Base-by-base conservation (phyloP, 164 flowering plant genomes). In the Liquidambar formosana region DNA sequence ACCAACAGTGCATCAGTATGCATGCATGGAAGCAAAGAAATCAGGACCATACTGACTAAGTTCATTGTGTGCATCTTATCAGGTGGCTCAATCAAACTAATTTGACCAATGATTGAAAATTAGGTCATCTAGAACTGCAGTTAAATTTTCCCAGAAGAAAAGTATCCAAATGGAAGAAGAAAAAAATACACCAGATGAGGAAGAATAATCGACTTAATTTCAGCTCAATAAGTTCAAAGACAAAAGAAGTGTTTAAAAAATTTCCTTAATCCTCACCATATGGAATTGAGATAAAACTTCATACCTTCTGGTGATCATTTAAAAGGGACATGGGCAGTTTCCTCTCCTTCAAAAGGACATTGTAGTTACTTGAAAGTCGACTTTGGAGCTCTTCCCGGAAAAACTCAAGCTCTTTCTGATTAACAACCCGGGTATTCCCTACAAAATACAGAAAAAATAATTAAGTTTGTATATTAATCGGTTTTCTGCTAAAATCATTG, bases 361-460 rank as follows among this genome's bases (percentile, higher is more conserved):
- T 92, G 69, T 96, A 94, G 64, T 77, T 89, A 65, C 86, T 93
- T 0, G 97, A 88, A 79, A 90, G 58, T 45, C 88, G 79, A 46
- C 26, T 90, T 63, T 78, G 77, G 33, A 93, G 86, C 83, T 96
- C 99, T 22, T 92, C 94, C 1, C 98, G 85, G 69, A 93, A 92
- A 73, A 82, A 75, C 63, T 90, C 97, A 48, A 96, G 92, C 85
- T 89, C 88, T 61, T 88, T 89, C 82, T 96, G 99, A 71, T 74
- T 72, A 8, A 92, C 94, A 76, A 87, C 92, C 27, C 97, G 79
- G 10, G 97, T 93, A 66, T 96, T 96, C 49, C 96, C 99, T 93
- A 60, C 27, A 70, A 77, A 70, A 19, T 23, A 47, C 26, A 33
- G 25, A 51, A 56, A 56, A 23, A 56, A 45, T 10, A 68, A 13